Percentiles rank a stretch among this genome's conserved stretches.
These are phyloP conservation scores for Calocybe cyanea DNA, from an alignment of 768 basidiomycete species.

Conservation along the genomic window DNA sequence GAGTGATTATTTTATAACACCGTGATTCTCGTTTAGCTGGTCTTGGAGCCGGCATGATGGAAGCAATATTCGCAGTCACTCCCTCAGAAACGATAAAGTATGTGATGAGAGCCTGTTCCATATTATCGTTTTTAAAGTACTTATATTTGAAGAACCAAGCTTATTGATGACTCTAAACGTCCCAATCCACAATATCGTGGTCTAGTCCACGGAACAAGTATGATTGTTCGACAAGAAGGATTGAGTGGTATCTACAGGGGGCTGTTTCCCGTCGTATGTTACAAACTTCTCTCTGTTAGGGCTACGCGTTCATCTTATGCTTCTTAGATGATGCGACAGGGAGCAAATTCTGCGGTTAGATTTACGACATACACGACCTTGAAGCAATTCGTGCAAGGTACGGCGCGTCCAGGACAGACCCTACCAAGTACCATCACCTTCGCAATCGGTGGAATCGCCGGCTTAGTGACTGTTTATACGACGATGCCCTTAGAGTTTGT, in stretches of 20 bases:
- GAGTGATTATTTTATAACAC: background rate
- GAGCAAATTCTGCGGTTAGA: conserved; percentile 93
- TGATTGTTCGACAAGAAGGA: conserved; percentile 85
- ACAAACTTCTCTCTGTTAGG: background rate
- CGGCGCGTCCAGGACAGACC: conserved; percentile 74
- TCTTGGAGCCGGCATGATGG: conserved; percentile 84
- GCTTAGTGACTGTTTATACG: conserved; percentile 90
- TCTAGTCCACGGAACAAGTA: conserved; percentile 75
- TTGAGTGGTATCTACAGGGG: conserved; percentile 84
- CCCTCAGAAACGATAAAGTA: conserved; percentile 99
- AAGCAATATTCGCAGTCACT: conserved; percentile 92
- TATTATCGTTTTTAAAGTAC: background rate
- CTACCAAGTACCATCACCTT: conserved; percentile 89
- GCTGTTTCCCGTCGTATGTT: conserved; percentile 85
- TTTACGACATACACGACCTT: conserved; percentile 95
- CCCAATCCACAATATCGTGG: conserved; percentile 84
- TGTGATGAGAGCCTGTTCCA: conserved; percentile 21
- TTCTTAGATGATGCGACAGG: conserved; percentile 91
- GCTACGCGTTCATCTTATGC: background rate
- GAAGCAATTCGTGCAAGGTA: conserved; percentile 90
- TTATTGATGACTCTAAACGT: conserved; percentile 91
- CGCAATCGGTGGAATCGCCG: conserved; percentile 90
- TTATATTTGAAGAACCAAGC: conserved; percentile 69
- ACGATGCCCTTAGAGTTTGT: conserved; percentile 82
- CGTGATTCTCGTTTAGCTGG: conserved; percentile 45